Conservation (phyloP, 805 yeast species). For the Saccharomycopsis sp. region DNA sequence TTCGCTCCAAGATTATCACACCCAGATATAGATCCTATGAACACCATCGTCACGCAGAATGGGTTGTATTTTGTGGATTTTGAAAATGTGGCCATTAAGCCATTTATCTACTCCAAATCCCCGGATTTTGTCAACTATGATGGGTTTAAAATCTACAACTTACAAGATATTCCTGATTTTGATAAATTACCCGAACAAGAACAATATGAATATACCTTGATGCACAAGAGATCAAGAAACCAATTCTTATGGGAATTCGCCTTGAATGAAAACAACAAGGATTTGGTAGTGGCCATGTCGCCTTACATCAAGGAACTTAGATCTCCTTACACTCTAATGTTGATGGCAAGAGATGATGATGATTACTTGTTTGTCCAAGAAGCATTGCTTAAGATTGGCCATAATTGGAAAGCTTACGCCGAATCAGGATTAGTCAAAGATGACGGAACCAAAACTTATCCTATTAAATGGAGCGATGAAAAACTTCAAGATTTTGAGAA, state of each 20-base stretch:
- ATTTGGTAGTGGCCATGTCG: conserved; percentile 71
- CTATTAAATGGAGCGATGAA: conserved; percentile 48
- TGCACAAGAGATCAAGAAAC: conserved; percentile 83
- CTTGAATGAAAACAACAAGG: conserved; percentile 52
- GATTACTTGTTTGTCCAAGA: conserved; percentile 59
- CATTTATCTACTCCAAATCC: conserved; percentile 65
- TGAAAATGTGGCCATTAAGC: conserved; percentile 72
- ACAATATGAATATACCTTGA: conserved; percentile 72
- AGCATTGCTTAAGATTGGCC: conserved; percentile 50
- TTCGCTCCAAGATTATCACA: conserved; percentile 63
- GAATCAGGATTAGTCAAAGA: conserved; percentile 41
- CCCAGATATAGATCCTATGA: conserved; percentile 89
- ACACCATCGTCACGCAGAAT: conserved; percentile 46
- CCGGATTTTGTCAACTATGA: conserved; percentile 81
- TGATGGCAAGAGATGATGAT: conserved; percentile 44
- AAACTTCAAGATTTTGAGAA: conserved; percentile 48
- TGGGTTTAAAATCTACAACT: conserved; percentile 77
- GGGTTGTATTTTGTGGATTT: conserved; percentile 60
- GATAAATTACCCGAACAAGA: conserved; percentile 59
- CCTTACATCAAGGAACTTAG: conserved; percentile 68
- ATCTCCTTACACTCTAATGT: conserved; percentile 50
- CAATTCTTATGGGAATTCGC: conserved; percentile 81
- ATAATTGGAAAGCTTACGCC: conserved; percentile 59
- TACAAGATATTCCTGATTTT: conserved; percentile 63
- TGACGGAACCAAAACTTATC: conserved; percentile 37